Evolutionary conservation across 768 basidiomycete species (phyloP).

Genomic region (Auricularia heimuer): DNA sequence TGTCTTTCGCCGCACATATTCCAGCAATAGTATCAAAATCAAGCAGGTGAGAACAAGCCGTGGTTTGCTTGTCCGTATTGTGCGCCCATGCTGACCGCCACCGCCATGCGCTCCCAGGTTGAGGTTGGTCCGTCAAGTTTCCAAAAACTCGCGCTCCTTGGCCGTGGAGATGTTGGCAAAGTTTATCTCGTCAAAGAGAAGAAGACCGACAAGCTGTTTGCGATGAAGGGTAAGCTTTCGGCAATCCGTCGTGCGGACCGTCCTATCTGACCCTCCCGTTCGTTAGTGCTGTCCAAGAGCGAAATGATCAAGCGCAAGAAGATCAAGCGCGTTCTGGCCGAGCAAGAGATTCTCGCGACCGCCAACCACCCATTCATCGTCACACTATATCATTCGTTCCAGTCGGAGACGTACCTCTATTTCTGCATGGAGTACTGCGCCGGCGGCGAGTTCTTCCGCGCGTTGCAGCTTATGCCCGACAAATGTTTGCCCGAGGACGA

Average conservation of each 20-base stretch:
- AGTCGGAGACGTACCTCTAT: constrained; percentile 95
- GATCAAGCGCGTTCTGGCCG: constrained; percentile 96
- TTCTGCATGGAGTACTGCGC: constrained; percentile 99
- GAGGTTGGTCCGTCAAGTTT: constrained; percentile 94
- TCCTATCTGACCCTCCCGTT: constrained; percentile 15
- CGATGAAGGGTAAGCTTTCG: constrained; percentile 86
- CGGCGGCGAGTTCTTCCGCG: constrained; percentile 98
- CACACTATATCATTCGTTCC: constrained; percentile 97
- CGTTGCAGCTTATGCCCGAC: constrained; percentile 90
- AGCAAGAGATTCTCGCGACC: constrained; percentile 97
- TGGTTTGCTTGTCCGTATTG: constrained; percentile 8
- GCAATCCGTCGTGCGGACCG: constrained; percentile 6
- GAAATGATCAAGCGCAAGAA: constrained; percentile 99
- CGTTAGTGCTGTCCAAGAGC: constrained; percentile 87
- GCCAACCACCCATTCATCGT: constrained; percentile 99
- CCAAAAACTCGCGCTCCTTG: constrained; percentile 94
- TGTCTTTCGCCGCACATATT: constrained; percentile 90
- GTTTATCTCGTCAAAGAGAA: constrained; percentile 98
- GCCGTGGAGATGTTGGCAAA: constrained; percentile 96
- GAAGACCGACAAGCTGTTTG: constrained; percentile 91
- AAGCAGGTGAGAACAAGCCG: constrained; percentile 48
- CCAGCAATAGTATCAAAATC: constrained; percentile 94
- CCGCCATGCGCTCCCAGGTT: constrained; percentile 39
- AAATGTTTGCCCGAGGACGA: constrained; percentile 95
- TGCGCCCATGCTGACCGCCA: not conserved